phyloP scores from a whole-genome alignment of 257 asterid genomes.

The Oldenlandia corymbosa region DNA sequence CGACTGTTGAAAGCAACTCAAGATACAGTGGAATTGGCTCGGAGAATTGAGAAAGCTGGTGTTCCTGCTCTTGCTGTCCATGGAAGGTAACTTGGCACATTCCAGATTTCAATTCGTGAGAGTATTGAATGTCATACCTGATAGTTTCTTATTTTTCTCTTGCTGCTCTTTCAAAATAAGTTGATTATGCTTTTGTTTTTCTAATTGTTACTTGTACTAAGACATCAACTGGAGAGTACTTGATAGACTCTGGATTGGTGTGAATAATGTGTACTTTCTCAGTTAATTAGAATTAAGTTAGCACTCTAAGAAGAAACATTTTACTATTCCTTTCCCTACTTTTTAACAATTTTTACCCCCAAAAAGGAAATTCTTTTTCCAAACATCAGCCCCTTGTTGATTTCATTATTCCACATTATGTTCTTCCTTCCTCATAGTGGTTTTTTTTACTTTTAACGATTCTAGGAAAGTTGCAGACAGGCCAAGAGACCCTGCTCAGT shows the following conservation, averaged over 20 bases:
- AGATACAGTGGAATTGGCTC: conserved; percentile 86
- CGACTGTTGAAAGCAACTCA: conserved; percentile 63
- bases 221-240: not conserved
- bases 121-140: no score
- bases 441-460: conserved; percentile 10
- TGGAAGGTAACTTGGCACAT: conserved; percentile 56
- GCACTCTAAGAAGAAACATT: not conserved
- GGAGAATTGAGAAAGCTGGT: conserved; percentile 83
- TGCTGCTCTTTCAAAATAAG: not conserved
- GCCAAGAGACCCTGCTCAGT: conserved; percentile 97
- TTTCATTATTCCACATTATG: not conserved
- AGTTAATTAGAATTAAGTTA: not conserved
- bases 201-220: not conserved
- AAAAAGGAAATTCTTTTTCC: not conserved
- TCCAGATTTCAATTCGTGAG: not conserved
- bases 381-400: not conserved
- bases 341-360: not conserved
- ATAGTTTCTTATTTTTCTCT: not conserved
- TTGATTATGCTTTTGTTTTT: conserved; percentile 1
- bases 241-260: not conserved
- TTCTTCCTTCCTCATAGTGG: conserved; percentile 2
- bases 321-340: not conserved
- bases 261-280: not conserved
- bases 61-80: conserved; percentile 95
- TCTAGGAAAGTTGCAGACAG: conserved; percentile 82